A percentile compares a stretch with the other conserved stretches of the same genome.
Conservation (phyloP, 1,284 basidiomycete genomes). For the Anthracocystis walkeri region DNA sequence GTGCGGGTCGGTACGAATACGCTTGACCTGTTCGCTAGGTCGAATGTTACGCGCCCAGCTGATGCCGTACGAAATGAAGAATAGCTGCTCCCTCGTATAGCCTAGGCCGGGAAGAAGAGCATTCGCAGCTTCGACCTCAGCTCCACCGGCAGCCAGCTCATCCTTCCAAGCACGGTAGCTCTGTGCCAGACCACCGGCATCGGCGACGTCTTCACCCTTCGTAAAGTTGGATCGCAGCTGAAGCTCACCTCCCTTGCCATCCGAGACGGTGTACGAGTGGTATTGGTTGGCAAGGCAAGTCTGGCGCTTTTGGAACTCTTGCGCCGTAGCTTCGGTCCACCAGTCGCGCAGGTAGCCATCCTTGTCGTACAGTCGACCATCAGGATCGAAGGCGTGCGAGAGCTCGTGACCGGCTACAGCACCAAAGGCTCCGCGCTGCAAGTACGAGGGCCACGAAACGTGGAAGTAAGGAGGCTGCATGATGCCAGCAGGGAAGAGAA, state of each 20-base stretch:
- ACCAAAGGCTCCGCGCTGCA: slow-evolving; percentile 79
- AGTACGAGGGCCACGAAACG: slow-evolving; percentile 84
- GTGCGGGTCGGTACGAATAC: slow-evolving; percentile 66
- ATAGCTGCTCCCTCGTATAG: slow-evolving; percentile 69
- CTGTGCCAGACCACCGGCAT: slow-evolving; percentile 70
- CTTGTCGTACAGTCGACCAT: slow-evolving; percentile 78
- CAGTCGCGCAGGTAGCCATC: slow-evolving; percentile 77
- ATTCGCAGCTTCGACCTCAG: slow-evolving; percentile 60
- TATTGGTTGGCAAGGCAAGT: slow-evolving; percentile 91
- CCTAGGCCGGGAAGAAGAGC: slow-evolving; percentile 67
- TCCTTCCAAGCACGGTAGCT: slow-evolving; percentile 69
- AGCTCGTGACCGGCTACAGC: slow-evolving; percentile 63
- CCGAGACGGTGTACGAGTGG: slow-evolving; percentile 82
- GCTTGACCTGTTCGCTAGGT: slow-evolving; percentile 55
- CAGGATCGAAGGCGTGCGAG: slow-evolving; percentile 91
- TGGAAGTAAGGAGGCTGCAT: slow-evolving; percentile 92
- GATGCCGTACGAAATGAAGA: slow-evolving; percentile 68
- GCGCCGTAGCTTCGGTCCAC: slow-evolving; percentile 81
- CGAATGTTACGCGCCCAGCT: slow-evolving; percentile 64
- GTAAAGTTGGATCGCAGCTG: slow-evolving; percentile 83
- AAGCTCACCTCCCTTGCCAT: slow-evolving; percentile 83
- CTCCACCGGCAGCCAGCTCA: slow-evolving; percentile 46
- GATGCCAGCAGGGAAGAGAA: slow-evolving; percentile 96
- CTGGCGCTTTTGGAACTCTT: slow-evolving; percentile 84
- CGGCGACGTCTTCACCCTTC: slow-evolving; percentile 79